These are phyloP conservation scores for Hammondia hammondi DNA, from an alignment of 169 alveolate genomes.

Conservation along the genomic window DNA sequence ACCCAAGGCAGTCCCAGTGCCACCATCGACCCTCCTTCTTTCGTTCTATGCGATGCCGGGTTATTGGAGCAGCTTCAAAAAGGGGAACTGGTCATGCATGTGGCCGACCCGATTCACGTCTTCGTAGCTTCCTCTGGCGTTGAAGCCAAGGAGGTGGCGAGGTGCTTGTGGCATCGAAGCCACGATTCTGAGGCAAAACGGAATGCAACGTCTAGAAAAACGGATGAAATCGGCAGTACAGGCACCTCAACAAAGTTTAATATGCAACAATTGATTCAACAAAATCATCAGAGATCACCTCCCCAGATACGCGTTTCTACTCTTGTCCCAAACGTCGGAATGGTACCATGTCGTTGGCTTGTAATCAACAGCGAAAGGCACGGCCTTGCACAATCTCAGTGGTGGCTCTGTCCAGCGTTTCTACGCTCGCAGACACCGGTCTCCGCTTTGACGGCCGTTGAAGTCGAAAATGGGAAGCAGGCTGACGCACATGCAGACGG, in stretches of 20 bases:
- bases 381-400: slow-evolving; percentile 8
- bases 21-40: not conserved
- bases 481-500: not conserved
- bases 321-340: not conserved
- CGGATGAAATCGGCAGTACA: not conserved
- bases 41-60: not conserved
- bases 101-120: slow-evolving; percentile 6
- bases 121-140: not conserved
- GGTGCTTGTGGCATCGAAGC: not conserved
- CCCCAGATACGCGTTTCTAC: too few species aligned
- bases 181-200: not conserved
- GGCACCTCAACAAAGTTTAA: not conserved
- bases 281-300: too few species aligned
- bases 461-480: not conserved
- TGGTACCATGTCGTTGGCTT: not conserved
- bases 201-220: not conserved
- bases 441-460: not conserved
- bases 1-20: not conserved
- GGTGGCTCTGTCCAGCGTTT: slow-evolving; percentile 26
- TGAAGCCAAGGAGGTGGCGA: not conserved
- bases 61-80: not conserved
- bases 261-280: not conserved
- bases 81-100: not conserved
- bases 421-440: not conserved
- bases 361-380: not conserved